A percentile compares a stretch with the other conserved stretches of the same genome.
Evolutionary conservation across 2,329 filamentous ascomycete species (phyloP).

Genomic region (Beauveria bassiana): DNA sequence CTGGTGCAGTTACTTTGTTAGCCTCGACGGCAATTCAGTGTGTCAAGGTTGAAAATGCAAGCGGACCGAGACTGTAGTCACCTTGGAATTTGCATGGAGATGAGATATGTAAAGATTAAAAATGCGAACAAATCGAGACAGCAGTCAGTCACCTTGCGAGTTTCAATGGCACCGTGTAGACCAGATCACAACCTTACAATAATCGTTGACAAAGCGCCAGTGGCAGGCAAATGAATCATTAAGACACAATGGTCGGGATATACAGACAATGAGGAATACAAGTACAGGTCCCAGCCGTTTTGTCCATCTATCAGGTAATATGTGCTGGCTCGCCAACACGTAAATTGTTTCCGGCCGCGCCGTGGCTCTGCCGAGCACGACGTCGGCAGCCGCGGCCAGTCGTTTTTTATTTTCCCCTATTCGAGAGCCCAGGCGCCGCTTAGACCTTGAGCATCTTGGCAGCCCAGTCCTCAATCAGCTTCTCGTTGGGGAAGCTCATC

Average conservation of each 20-base stretch:
- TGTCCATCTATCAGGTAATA: constrained; percentile 28
- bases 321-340: constrained; percentile 13
- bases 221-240: constrained; percentile 20
- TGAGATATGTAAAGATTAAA: neutral
- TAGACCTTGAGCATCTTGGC: constrained; percentile 82
- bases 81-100: no score
- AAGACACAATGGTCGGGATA: constrained; percentile 25
- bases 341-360: neutral
- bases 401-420: neutral
- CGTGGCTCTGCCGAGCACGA: neutral
- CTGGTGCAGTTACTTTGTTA: no score
- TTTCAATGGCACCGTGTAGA: neutral
- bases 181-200: neutral
- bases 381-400: neutral
- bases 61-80: no score
- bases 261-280: constrained; percentile 33
- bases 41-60: no score
- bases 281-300: constrained; percentile 31
- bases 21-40: no score
- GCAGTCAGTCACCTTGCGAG: neutral
- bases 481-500: constrained; percentile 88
- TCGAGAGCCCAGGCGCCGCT: constrained; percentile 14
- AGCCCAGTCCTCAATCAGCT: constrained; percentile 78
- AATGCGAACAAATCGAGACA: neutral
- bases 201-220: neutral